A percentile compares a stretch with the other conserved stretches of the same genome.
Conservation (phyloP, 441 rosid species). For the Rhodomyrtus psidioides region DNA sequence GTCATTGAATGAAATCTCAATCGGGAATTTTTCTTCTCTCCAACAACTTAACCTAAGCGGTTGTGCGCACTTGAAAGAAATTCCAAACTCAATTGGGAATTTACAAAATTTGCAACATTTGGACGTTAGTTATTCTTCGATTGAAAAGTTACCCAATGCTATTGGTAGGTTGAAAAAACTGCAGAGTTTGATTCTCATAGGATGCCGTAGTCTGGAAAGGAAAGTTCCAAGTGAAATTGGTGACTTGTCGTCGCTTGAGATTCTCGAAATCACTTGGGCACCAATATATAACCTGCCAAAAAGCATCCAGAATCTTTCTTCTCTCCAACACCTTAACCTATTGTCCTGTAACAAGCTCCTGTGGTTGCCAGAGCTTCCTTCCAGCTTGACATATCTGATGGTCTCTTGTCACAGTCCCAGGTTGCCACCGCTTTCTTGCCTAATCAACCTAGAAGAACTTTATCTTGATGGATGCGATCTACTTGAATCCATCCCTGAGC, state of each 20-base stretch:
- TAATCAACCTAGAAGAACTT: too few species aligned
- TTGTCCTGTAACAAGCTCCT: neutral
- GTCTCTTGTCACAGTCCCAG: neutral
- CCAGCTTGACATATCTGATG: neutral
- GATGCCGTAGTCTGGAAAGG: rapidly evolving
- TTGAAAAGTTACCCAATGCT: neutral
- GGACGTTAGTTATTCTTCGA: rapidly evolving
- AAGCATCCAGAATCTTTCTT: neutral
- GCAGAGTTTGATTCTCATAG: rapidly evolving
- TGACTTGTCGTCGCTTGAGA: neutral
- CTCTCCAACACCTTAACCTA: neutral
- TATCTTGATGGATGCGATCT: neutral
- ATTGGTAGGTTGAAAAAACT: neutral
- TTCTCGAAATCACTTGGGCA: rapidly evolving
- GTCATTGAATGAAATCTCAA: neutral
- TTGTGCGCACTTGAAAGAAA: too few species aligned
- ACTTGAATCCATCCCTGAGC: neutral
- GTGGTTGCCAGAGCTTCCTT: neutral
- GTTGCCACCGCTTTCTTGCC: neutral
- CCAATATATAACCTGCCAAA: rapidly evolving
- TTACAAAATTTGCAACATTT: neutral
- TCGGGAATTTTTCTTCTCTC: neutral
- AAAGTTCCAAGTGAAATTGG: neutral
- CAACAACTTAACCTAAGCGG: neutral
- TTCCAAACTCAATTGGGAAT: neutral